Evolutionary conservation across 306 rosid genomes (phyloP), one percentile per base, ranked within the genome.

Genomic region (Prosopis cineraria): DNA sequence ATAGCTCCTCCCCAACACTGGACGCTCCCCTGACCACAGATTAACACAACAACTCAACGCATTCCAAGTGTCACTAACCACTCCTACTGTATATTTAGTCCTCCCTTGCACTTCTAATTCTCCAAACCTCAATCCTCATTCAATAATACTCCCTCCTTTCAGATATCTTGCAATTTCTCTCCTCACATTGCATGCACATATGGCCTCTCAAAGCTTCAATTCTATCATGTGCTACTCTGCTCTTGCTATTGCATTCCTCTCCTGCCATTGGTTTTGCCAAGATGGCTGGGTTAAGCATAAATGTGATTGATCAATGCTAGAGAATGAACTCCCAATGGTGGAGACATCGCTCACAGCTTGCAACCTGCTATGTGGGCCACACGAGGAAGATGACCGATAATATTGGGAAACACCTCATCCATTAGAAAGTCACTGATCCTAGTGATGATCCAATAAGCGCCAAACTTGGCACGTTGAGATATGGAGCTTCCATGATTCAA

Each of bases 221-320:
- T 11, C 31, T 30, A 20, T 45, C 17, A 7, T 27, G 1, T 9
- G 33, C 19, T 55, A 0, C 48, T 63, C 58, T 78, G 5, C 43
- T 44, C 47, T 79, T 33, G 63, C 37, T 20, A 12, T 71, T 82
- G 52, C 56, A 10, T 33, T 79, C 41, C 10, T 25, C 27, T 44
- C 41, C 81, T 12, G 70, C 31, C 40, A 31, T 75, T n/a, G 24
- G 60, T 56, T 55, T 0, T 3, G 81, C 77, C 12, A 75, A 81
- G 50, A 17, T 70, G 56, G 22, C 5, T 31, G 79, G 73, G 5
- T 3, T 74, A 55, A 70, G 66, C 68, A 78, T 78, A 73, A 85
- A 85, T n/a, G 75, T 48, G 16, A 81, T 85, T 65, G 85, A 85
- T 78, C 3, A 37, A 6, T 78, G 88, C 31, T 81, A 84, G 84